Evolutionary conservation across 1,284 basidiomycete species (phyloP).

Genomic region (Cystobasidiaceae sp.): DNA sequence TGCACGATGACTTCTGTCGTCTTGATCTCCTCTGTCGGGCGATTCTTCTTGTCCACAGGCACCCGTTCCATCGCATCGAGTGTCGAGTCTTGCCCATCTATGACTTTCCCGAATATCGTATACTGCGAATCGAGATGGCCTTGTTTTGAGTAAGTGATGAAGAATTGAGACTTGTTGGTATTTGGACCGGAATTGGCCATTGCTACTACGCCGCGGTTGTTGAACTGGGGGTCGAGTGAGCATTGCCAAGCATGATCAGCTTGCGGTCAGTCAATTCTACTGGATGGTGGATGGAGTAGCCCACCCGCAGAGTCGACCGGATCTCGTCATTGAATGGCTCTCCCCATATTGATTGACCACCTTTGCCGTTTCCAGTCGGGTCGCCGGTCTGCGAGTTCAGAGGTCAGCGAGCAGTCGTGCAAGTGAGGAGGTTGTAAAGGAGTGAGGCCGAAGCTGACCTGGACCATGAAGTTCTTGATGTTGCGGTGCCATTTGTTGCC

Average conservation of each 20-base stretch:
- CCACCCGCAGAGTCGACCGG: slow-evolving; percentile 80
- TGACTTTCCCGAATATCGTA: slow-evolving; percentile 87
- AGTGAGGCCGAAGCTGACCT: slow-evolving; percentile 45
- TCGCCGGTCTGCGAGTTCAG: slow-evolving; percentile 44
- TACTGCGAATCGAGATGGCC: slow-evolving; percentile 88
- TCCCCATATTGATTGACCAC: slow-evolving; percentile 56
- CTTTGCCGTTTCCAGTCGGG: slow-evolving; percentile 51
- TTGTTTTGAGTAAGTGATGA: slow-evolving; percentile 88
- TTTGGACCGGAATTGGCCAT: slow-evolving; percentile 95
- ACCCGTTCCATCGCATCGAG: slow-evolving; percentile 83
- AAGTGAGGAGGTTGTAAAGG: no score
- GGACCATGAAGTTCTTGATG: slow-evolving; percentile 93
- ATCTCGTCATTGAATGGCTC: slow-evolving; percentile 83
- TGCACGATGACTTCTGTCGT: slow-evolving; percentile 74
- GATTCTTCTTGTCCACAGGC: slow-evolving; percentile 83
- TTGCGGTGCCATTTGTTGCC: slow-evolving; percentile 81
- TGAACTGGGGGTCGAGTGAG: slow-evolving; percentile 65
- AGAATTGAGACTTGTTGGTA: slow-evolving; percentile 85
- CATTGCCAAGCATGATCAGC: no score
- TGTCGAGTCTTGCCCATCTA: slow-evolving; percentile 83
- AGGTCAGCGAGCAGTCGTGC: no score
- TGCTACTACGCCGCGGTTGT: slow-evolving; percentile 83
- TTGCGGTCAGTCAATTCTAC: neutral
- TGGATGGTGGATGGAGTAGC: slow-evolving; percentile 34
- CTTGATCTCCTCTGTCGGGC: slow-evolving; percentile 77